Evolutionary conservation across 495 filamentous ascomycete genomes (phyloP).

Genomic region (Tirmania nivea): DNA sequence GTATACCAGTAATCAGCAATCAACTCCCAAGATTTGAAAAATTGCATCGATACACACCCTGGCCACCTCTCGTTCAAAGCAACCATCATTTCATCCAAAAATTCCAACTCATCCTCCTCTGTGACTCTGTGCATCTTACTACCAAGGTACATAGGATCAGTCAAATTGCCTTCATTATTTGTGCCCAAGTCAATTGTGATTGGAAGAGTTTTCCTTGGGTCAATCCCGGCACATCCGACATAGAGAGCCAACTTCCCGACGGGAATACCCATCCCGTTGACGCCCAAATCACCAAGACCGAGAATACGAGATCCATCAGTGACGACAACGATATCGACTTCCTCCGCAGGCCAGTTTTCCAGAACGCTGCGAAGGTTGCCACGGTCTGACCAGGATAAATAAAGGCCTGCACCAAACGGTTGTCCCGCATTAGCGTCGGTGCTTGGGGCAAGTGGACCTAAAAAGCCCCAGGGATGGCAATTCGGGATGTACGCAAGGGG

Average conservation of each 20-base stretch:
- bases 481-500: neutral
- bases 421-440: neutral
- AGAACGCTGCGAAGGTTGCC: constrained; percentile 49
- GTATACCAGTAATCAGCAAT: neutral
- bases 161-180: constrained; percentile 64
- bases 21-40: neutral
- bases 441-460: neutral
- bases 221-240: constrained; percentile 88
- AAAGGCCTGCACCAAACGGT: constrained; percentile 30
- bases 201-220: constrained; percentile 75
- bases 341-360: constrained; percentile 50
- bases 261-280: constrained; percentile 96
- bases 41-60: constrained; percentile 27
- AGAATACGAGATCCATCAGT: constrained; percentile 95
- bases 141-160: constrained; percentile 88
- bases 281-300: constrained; percentile 82
- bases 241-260: constrained; percentile 89
- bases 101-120: constrained; percentile 66
- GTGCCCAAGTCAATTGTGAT: constrained; percentile 85
- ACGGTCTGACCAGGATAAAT: constrained; percentile 55
- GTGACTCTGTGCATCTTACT: constrained; percentile 61
- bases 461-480: neutral
- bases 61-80: constrained; percentile 70
- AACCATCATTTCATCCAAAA: constrained; percentile 93
- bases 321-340: constrained; percentile 84